Base-by-base conservation (phyloP, 345 rosid species). In the Fremontodendron californicum region DNA sequence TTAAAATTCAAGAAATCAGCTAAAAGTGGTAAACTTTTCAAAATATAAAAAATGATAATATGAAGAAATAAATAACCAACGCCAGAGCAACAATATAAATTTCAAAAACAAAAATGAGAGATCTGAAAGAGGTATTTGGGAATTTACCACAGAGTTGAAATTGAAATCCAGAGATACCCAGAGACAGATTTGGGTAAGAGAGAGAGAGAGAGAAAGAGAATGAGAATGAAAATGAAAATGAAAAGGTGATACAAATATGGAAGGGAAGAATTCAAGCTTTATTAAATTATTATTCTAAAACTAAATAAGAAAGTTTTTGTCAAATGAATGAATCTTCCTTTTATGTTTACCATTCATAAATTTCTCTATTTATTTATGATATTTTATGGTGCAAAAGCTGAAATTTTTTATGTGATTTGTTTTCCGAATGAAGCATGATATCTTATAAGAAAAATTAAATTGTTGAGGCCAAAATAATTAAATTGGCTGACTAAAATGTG, bases 121-220 rank as follows among this genome's bases (percentile, higher is more conserved):
- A 46, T 60, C 57, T 25, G 55, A 29, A 27, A 35, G 27, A 45
- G 27, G 15, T 3, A 40, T 5, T 54, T 43, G 39, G 4, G 45
- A 75, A 46, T 11, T 75, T 23, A 75, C 78, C 78, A 46, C 45
- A 45, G 39, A 61, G 9, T 55, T 55, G 76, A 73, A 54, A 60
- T 60, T 57, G 54, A 12, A 60, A 75, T 45, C 45, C 77, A 74
- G 39, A 39, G 77, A 57, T 15, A 31, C 13, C 52, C 49, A 40
- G 77, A 58, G n/a, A 25, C 25, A 42, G 77, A 60, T 57, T 57
- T 74, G 67, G 68, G 37, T 13, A 7, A 70, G 52, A 27, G 16
- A 69, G 52, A 33, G 21, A 51, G 15, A 52, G 11, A 73, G 5
- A 39, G 27, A 15, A 66, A 73, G 35, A 33, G 64, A 57, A 19